Conservation (phyloP, 768 basidiomycete species). For the Trametes elegans region DNA sequence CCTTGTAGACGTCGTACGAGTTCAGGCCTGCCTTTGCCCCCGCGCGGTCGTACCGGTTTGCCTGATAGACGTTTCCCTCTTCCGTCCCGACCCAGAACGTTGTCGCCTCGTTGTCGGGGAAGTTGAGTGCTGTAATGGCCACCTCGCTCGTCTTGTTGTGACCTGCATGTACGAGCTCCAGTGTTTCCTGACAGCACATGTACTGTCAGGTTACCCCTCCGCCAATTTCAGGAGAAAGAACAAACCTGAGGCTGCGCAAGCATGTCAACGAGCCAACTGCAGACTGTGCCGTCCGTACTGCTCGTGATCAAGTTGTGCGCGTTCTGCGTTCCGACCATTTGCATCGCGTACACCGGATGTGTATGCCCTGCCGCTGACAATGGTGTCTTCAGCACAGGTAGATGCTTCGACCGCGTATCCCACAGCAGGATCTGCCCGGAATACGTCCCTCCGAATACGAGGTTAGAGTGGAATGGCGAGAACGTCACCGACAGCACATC, state of each 20-base stretch:
- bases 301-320: slow-evolving; percentile 96
- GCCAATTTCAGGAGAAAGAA: background rate
- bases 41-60: slow-evolving; percentile 94
- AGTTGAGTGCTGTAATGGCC: slow-evolving; percentile 89
- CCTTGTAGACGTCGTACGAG: slow-evolving; percentile 89
- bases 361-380: slow-evolving; percentile 96
- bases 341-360: slow-evolving; percentile 97
- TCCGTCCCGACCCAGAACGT: slow-evolving; percentile 99
- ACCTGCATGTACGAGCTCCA: slow-evolving; percentile 83
- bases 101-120: slow-evolving; percentile 94
- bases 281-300: slow-evolving; percentile 95
- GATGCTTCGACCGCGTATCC: slow-evolving; percentile 96
- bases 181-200: slow-evolving; percentile 67
- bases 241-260: slow-evolving; percentile 92
- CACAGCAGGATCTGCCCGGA: slow-evolving; percentile 97
- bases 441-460: slow-evolving; percentile 98
- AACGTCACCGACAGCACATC: slow-evolving; percentile 97
- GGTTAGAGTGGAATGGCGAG: slow-evolving; percentile 96
- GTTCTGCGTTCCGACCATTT: slow-evolving; percentile 98
- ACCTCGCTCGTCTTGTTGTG: slow-evolving; percentile 98
- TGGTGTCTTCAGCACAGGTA: slow-evolving; percentile 96
- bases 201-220: background rate
- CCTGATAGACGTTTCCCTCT: slow-evolving; percentile 96
- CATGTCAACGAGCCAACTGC: slow-evolving; percentile 99
- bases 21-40: slow-evolving; percentile 96